Evolutionary conservation across 1,139 yeast genomes (phyloP), one percentile per base, ranked within the genome.

Genomic region (Suhomyces ambrosiae): DNA sequence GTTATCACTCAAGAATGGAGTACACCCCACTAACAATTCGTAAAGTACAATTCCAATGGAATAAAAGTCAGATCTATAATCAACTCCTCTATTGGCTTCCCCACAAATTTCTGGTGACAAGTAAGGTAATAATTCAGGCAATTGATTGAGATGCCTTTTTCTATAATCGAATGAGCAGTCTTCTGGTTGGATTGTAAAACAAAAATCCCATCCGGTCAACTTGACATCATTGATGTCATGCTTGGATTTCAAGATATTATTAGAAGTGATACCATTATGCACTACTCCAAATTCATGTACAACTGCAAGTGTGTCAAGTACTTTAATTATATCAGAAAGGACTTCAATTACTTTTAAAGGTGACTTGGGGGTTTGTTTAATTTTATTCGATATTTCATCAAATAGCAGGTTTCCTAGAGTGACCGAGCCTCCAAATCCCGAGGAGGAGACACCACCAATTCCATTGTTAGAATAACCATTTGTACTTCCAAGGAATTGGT

Each of bases 51-150:
- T 64, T 17, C 83, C 82, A 10, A 75, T 45, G 23, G 77, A 64
- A 48, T 76, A 78, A 35, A 75, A 64, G 50, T 78, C 82, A 0
- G 81, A 65, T 32, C 79, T 58, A 46, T 60, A 69, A 44, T 76
- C 80, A 7, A 74, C 76, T 3, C 66, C 56, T 24, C 64, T 56
- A 30, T 61, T 60, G 11, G 63, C 58, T 18, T 68, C 70, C 2
- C 76, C 72, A 12, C 77, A 65, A 3, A 70, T 61, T 49, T 77
- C 82, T 1, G 82, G 82, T 0, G 81, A 70, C 46, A 75, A 68
- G 45, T 69, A 77, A 0, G 79, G 78, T 26, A 76, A 52, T 45
- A 68, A 60, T 23, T 66, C 71, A 1, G 65, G 60, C 7, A 73
- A 53, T 12, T 54, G 52, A 11, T 46, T 45, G 26, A 60, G 47